Evolutionary conservation across 2,329 filamentous ascomycete species (phyloP).

Genomic region (Aspergillus pseudonomiae): DNA sequence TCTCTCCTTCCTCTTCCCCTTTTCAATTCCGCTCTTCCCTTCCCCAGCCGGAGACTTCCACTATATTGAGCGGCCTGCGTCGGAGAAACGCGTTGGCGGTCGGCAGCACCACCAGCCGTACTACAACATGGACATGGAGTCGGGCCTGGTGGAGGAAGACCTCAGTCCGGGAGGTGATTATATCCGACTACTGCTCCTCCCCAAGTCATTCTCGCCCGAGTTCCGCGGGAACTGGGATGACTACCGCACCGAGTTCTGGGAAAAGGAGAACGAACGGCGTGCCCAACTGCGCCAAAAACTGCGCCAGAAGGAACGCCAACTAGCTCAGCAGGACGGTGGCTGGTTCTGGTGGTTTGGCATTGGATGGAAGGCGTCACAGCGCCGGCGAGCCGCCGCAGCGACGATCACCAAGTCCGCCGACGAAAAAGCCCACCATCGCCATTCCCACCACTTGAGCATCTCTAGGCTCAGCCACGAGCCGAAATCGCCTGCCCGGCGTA

Average conservation of each 20-base stretch:
- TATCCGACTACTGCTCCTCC: slow-evolving; percentile 84
- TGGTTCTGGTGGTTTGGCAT: slow-evolving; percentile 85
- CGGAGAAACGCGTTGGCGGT: slow-evolving; percentile 42
- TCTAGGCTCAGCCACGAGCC: slow-evolving; percentile 34
- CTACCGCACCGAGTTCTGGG: slow-evolving; percentile 94
- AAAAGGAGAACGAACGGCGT: slow-evolving; percentile 89
- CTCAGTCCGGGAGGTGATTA: slow-evolving; percentile 87
- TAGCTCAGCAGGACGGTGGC: slow-evolving; percentile 68
- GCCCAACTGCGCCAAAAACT: slow-evolving; percentile 72
- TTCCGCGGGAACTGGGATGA: slow-evolving; percentile 98
- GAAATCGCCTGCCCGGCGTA: slow-evolving; percentile 33
- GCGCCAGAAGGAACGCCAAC: slow-evolving; percentile 66
- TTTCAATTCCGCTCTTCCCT: slow-evolving; percentile 67
- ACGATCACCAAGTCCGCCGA: slow-evolving; percentile 32
- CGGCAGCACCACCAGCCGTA: slow-evolving; percentile 39
- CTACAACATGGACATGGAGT: slow-evolving; percentile 65
- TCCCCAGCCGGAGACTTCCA: slow-evolving; percentile 70
- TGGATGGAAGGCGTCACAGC: slow-evolving; percentile 41
- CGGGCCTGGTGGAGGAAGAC: slow-evolving; percentile 76
- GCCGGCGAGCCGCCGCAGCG: slow-evolving; percentile 33
- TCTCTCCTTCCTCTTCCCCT: slow-evolving; percentile 76
- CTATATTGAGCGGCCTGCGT: slow-evolving; percentile 66
- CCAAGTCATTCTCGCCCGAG: slow-evolving; percentile 91
- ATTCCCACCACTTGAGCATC: slow-evolving; percentile 32
- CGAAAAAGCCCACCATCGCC: slow-evolving; percentile 34